Conservation (phyloP, 2,329 filamentous ascomycete genomes). For the Clonostachys solani region DNA sequence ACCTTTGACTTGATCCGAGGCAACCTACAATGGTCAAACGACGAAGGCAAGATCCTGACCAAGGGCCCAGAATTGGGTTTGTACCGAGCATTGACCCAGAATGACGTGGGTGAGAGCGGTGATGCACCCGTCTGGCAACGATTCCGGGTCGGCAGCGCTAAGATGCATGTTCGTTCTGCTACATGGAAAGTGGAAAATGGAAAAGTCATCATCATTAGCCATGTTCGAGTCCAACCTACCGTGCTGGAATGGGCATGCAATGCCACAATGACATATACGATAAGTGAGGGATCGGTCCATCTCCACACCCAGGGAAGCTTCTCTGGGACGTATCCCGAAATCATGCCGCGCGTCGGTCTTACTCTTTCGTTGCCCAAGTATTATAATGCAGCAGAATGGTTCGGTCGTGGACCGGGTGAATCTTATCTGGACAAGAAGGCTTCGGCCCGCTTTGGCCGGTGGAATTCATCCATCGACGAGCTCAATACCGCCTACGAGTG, state of each 20-base stretch:
- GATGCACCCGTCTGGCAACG: conserved; percentile 43
- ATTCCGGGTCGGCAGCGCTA: conserved; percentile 41
- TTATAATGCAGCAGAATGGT: conserved; percentile 50
- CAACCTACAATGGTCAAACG: conserved; percentile 32
- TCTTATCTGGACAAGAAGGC: conserved; percentile 59
- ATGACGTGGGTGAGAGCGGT: conserved; percentile 37
- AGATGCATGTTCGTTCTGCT: conserved; percentile 37
- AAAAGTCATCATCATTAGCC: conserved; percentile 35
- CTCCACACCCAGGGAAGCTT: conserved; percentile 32
- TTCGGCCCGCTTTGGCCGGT: conserved; percentile 49
- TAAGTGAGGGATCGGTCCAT: conserved; percentile 43
- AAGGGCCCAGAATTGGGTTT: conserved; percentile 37
- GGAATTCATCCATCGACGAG: conserved; percentile 33
- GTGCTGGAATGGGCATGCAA: conserved; percentile 57
- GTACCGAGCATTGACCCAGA: conserved; percentile 63
- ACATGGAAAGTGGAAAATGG: conserved; percentile 28
- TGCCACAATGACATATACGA: conserved; percentile 44
- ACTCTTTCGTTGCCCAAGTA: conserved; percentile 43
- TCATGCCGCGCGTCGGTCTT: conserved; percentile 59
- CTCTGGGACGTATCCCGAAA: conserved; percentile 42
- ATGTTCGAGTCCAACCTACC: conserved; percentile 53
- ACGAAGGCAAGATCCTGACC: conserved; percentile 28
- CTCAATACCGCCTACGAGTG: conserved; percentile 59
- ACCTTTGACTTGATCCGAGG: conserved; percentile 40
- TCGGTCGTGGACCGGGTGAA: conserved; percentile 60